phyloP scores from a whole-genome alignment of 202 grass and related monocot species.

The Panicum hallii region DNA sequence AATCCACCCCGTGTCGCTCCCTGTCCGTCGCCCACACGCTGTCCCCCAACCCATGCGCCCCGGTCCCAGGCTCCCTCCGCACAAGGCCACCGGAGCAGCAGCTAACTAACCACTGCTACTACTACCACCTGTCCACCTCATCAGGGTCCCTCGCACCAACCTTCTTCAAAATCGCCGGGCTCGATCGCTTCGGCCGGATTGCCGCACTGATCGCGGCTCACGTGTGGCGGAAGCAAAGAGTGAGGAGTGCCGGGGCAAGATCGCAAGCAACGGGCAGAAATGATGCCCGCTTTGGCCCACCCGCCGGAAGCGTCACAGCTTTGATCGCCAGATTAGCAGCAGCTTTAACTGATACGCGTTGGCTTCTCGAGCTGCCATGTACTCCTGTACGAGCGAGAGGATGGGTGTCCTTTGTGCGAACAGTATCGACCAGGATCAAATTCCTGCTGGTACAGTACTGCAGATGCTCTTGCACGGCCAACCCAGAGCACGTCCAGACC shows the following conservation, averaged over 20 bases:
- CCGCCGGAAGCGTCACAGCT: background rate
- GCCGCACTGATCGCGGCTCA: background rate
- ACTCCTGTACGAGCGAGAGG: background rate
- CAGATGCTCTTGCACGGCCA: background rate
- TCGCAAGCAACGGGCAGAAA: conserved; percentile 36
- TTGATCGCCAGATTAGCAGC: background rate
- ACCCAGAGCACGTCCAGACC: too few species aligned
- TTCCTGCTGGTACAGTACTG: background rate
- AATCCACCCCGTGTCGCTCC: conserved; percentile 27
- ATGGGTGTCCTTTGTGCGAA: background rate
- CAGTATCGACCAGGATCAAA: background rate
- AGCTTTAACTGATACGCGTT: background rate
- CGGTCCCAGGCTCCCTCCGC: background rate
- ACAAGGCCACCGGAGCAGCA: background rate
- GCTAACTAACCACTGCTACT: too few species aligned
- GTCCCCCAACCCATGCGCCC: background rate
- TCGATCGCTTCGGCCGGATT: background rate
- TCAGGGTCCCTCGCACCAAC: background rate
- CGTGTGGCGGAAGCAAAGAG: conserved; percentile 16
- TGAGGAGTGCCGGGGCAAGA: background rate
- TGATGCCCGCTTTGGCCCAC: conserved; percentile 26
- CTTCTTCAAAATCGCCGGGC: background rate
- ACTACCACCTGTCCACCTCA: too few species aligned
- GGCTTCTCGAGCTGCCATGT: background rate
- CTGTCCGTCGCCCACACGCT: background rate